A percentile compares a stretch with the other conserved stretches of the same genome.
These are phyloP conservation scores for Sordariomycetes sp. DNA, from an alignment of 2,329 filamentous ascomycete genomes.

Conservation along the genomic window DNA sequence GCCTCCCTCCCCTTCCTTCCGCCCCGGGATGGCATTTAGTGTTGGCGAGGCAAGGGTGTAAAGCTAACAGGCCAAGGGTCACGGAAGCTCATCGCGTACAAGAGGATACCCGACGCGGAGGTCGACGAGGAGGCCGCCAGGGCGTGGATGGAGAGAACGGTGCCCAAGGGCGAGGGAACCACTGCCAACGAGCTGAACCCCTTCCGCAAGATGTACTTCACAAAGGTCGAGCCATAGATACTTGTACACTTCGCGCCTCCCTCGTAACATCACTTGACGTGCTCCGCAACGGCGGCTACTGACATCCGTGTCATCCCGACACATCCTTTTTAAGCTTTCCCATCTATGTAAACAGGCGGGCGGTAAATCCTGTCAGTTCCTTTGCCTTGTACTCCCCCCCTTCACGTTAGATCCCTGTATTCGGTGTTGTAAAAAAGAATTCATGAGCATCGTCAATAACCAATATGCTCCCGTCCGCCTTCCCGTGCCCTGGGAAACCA, in stretches of 20 bases:
- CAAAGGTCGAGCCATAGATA: conserved; percentile 34
- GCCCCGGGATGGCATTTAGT: no score
- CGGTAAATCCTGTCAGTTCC: not conserved
- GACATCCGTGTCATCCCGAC: no score
- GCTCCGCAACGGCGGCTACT: no score
- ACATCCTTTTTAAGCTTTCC: no score
- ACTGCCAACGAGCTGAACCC: conserved; percentile 51
- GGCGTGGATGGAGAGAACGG: conserved; percentile 11
- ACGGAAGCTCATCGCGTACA: conserved; percentile 77
- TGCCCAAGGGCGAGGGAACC: conserved; percentile 24
- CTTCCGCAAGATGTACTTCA: conserved; percentile 49
- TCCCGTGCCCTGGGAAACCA: no score
- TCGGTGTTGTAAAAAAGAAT: not conserved
- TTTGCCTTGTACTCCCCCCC: not conserved
- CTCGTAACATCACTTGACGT: no score
- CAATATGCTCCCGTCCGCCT: not conserved
- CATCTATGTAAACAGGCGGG: not conserved
- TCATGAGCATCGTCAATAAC: not conserved
- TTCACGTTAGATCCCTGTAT: not conserved
- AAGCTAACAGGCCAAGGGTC: conserved; percentile 50
- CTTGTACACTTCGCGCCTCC: no score
- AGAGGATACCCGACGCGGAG: conserved; percentile 51
- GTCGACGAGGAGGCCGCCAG: conserved; percentile 34
- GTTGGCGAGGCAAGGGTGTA: no score
- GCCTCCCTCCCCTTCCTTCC: conserved; percentile 8